Percentiles rank a stretch among this genome's conserved stretches.
phyloP scores from a whole-genome alignment of 768 basidiomycete genomes.

The Mycena rebaudengoi region DNA sequence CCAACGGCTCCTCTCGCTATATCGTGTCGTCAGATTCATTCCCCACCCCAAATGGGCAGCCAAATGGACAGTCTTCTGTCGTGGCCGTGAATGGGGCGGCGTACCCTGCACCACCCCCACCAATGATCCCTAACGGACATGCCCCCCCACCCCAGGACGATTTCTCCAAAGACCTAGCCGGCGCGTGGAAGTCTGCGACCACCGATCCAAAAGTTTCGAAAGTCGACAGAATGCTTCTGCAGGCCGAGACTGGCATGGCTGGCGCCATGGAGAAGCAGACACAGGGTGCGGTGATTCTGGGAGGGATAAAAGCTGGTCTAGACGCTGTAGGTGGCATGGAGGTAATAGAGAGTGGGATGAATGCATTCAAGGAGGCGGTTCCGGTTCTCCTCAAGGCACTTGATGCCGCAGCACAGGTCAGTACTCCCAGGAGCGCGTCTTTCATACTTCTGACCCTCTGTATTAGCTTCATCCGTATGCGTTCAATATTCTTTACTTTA shows the following conservation, averaged over 20 bases:
- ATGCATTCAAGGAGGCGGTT: slow-evolving; percentile 29
- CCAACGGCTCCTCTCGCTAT: background rate
- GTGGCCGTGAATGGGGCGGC: background rate
- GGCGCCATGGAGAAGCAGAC: slow-evolving; percentile 6
- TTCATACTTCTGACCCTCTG: too few species aligned
- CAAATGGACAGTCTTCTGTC: background rate
- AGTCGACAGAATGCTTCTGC: background rate
- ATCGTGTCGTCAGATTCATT: background rate
- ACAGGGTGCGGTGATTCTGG: background rate
- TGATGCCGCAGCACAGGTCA: slow-evolving; percentile 35
- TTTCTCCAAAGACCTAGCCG: background rate
- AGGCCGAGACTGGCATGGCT: background rate
- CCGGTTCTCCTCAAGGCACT: slow-evolving; percentile 29
- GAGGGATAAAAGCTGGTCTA: background rate
- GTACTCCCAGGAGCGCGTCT: too few species aligned
- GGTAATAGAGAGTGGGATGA: slow-evolving; percentile 22
- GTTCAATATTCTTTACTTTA: too few species aligned
- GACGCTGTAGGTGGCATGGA: slow-evolving; percentile 4
- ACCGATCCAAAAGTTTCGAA: background rate
- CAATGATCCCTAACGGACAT: background rate
- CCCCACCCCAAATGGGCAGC: background rate
- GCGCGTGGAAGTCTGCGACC: background rate
- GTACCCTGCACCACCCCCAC: background rate
- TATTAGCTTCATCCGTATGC: slow-evolving; percentile 36
- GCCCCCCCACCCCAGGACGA: background rate